Evolutionary conservation across 176 grass and related monocot genomes (phyloP).

Genomic region (Poa pratensis): DNA sequence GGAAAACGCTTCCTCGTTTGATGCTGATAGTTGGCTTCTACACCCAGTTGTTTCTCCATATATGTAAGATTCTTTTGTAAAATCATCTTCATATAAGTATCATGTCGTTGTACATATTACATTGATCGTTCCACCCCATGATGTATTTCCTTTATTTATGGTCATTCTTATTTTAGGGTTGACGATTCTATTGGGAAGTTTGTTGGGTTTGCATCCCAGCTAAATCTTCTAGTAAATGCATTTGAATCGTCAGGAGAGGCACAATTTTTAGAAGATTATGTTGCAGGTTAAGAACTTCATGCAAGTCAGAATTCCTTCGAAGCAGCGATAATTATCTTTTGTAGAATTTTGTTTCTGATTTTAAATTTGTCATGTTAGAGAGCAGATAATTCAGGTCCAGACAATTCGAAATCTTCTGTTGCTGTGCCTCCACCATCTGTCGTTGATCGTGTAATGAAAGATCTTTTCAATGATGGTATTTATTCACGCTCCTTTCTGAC

Average conservation of each 20-base stretch:
- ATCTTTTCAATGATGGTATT: conserved; percentile 92
- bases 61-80: conserved; percentile 61
- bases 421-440: conserved; percentile 83
- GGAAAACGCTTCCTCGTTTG: conserved; percentile 90
- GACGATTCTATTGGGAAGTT: conserved; percentile 86
- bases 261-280: conserved; percentile 94
- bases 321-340: neutral
- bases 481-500: conserved; percentile 22
- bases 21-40: conserved; percentile 92
- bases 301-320: conserved; percentile 18
- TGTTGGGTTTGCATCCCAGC: conserved; percentile 96
- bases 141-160: conserved; percentile 32
- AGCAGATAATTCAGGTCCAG: conserved; percentile 81
- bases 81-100: conserved; percentile 32
- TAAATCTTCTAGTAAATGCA: conserved; percentile 79
- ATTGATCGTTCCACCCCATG: conserved; percentile 32
- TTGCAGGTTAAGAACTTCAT: conserved; percentile 75
- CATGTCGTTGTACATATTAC: conserved; percentile 9
- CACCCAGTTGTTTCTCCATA: conserved; percentile 70
- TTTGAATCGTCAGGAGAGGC: conserved; percentile 66
- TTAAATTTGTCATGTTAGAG: conserved; percentile 67
- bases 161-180: conserved; percentile 60
- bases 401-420: conserved; percentile 71
- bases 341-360: conserved; percentile 62
- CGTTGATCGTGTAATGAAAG: conserved; percentile 91